phyloP scores from a whole-genome alignment of 2,329 filamentous ascomycete genomes.

The Trichophyton rubrum region DNA sequence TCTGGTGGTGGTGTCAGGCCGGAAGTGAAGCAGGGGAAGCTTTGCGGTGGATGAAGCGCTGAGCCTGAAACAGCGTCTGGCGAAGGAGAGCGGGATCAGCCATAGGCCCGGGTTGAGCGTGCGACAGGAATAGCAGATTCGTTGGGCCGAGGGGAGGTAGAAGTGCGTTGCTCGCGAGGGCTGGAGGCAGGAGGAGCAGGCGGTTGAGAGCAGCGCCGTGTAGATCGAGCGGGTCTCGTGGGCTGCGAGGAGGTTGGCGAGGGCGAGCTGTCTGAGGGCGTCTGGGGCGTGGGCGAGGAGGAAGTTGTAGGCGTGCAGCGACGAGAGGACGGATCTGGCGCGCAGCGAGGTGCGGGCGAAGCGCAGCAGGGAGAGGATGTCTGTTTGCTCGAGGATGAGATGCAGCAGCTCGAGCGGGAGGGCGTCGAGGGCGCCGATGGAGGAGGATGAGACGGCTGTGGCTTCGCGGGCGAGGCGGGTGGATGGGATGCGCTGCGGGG shows the following conservation, averaged over 20 bases:
- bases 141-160: conserved; percentile 23
- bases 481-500: background rate
- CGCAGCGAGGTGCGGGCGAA: conserved; percentile 19
- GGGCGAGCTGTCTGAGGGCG: conserved; percentile 13
- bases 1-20: too few species aligned
- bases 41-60: background rate
- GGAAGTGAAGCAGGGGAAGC: background rate
- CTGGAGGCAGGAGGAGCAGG: conserved; percentile 9
- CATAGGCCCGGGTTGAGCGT: background rate
- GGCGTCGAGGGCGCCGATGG: background rate
- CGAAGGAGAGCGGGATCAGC: background rate
- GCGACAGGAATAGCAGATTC: conserved; percentile 23
- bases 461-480: background rate
- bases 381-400: conserved; percentile 17
- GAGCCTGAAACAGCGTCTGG: background rate
- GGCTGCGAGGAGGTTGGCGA: background rate
- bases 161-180: conserved; percentile 17
- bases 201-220: background rate
- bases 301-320: conserved; percentile 29
- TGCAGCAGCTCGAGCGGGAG: conserved; percentile 19
- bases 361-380: conserved; percentile 19
- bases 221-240: background rate
- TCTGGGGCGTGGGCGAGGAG: conserved; percentile 30
- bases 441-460: background rate
- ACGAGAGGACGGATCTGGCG: conserved; percentile 18